These are phyloP conservation scores for Solanum microdontum DNA, from an alignment of 257 asterid species.

Conservation along the genomic window DNA sequence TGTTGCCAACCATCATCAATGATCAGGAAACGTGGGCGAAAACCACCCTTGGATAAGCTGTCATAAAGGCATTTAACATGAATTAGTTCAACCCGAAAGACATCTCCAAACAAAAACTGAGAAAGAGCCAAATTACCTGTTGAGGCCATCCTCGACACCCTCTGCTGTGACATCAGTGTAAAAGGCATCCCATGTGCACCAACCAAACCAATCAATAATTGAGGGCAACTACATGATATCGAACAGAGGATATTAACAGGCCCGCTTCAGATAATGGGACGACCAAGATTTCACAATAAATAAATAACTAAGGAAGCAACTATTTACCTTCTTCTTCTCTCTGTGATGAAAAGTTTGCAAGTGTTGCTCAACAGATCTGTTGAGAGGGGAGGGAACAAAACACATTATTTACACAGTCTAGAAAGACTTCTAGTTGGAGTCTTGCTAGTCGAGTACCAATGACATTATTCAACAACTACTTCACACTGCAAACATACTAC, in stretches of 20 bases:
- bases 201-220: constrained; percentile 90
- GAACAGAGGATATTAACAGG: not conserved
- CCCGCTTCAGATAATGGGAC: not conserved
- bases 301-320: not conserved
- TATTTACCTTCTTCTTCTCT: constrained; percentile 65
- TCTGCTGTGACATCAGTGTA: constrained; percentile 98
- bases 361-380: constrained; percentile 83
- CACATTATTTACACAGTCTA: not conserved
- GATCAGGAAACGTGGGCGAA: constrained; percentile 87
- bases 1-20: constrained; percentile 99
- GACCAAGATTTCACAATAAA: not conserved
- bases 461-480: not conserved
- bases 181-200: constrained; percentile 99
- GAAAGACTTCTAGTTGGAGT: not conserved
- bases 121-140: constrained; percentile 30
- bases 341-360: constrained; percentile 87
- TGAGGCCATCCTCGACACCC: constrained; percentile 88
- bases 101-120: not conserved
- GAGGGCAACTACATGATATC: constrained; percentile 53
- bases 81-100: not conserved
- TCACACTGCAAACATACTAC: not conserved
- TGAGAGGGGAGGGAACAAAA: not conserved
- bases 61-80: not conserved
- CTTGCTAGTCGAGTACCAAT: not conserved
- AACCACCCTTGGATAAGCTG: constrained; percentile 87